Evolutionary conservation across 2,329 filamentous ascomycete genomes (phyloP).

Genomic region (Uncinocarpus reesii): DNA sequence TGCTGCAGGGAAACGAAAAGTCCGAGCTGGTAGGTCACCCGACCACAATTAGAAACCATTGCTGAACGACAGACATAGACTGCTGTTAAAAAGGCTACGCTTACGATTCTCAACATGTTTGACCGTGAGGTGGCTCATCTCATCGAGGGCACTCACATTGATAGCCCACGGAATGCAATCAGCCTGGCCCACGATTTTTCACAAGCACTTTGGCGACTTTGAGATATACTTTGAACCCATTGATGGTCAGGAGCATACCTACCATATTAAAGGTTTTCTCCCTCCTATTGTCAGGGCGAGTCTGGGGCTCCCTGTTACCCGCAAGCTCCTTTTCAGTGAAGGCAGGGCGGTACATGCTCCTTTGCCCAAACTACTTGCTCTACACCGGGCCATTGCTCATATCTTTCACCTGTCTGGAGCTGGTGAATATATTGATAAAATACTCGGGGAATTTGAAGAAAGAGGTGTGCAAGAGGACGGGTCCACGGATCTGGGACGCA

Average conservation of each 20-base stretch:
- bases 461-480: conserved; percentile 19
- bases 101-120: conserved; percentile 36
- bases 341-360: conserved; percentile 25
- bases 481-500: conserved; percentile 15
- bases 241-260: conserved; percentile 1
- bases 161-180: conserved; percentile 34
- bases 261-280: conserved; percentile 1
- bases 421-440: conserved; percentile 18
- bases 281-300: not conserved
- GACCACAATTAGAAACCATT: not conserved
- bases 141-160: conserved; percentile 33
- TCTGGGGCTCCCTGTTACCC: not conserved
- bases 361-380: conserved; percentile 17
- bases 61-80: conserved; percentile 13
- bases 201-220: conserved; percentile 24
- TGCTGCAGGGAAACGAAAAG: conserved; percentile 13
- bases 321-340: conserved; percentile 18
- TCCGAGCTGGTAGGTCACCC: conserved; percentile 16
- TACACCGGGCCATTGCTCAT: conserved; percentile 17
- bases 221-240: conserved; percentile 13
- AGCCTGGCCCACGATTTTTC: conserved; percentile 24
- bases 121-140: conserved; percentile 29
- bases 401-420: conserved; percentile 20
- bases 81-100: conserved; percentile 24
- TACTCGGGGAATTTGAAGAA: conserved; percentile 21